Conservation (phyloP, 345 rosid species). For the Rhizophora mangle region DNA sequence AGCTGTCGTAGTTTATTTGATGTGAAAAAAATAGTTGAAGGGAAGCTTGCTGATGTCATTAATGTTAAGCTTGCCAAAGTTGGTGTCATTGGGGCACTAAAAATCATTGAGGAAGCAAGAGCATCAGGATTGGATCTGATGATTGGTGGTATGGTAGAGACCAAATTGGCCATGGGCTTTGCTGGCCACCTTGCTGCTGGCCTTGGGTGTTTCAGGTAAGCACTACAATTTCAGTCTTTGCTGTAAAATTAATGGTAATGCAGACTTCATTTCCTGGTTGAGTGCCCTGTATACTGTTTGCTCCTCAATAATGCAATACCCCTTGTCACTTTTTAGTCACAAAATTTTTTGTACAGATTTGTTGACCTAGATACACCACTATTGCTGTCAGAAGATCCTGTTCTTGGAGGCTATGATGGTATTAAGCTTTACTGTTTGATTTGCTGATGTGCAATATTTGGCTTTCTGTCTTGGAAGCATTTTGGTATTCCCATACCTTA, state of each 20-base stretch:
- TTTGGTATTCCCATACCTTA: not conserved
- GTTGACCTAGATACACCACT: conserved; percentile 89
- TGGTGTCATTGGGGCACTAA: conserved; percentile 76
- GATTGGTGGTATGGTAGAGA: conserved; percentile 98
- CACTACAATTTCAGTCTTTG: conserved; percentile 7
- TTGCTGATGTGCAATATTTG: not conserved
- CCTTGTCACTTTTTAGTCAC: not conserved
- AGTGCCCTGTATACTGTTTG: not conserved
- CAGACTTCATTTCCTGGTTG: not conserved
- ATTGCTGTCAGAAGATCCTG: conserved; percentile 86
- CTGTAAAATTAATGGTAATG: not conserved
- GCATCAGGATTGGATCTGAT: conserved; percentile 63
- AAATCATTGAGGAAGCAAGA: conserved; percentile 66
- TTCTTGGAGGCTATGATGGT: conserved; percentile 85
- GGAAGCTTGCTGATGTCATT: conserved; percentile 58
- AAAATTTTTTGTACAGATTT: conserved; percentile 42
- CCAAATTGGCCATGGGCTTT: conserved; percentile 91
- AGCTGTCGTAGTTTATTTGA: conserved; percentile 74
- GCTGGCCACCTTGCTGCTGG: conserved; percentile 96
- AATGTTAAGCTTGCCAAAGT: conserved; percentile 89
- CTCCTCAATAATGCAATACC: not conserved
- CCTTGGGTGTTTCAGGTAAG: conserved; percentile 77
- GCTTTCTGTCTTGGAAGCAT: not conserved
- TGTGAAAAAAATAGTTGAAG: conserved; percentile 60
- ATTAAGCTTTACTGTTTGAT: conserved; percentile 15